Evolutionary conservation across 371 early-diverging fungal species (phyloP).

Genomic region (Rhizopus arrhizus): DNA sequence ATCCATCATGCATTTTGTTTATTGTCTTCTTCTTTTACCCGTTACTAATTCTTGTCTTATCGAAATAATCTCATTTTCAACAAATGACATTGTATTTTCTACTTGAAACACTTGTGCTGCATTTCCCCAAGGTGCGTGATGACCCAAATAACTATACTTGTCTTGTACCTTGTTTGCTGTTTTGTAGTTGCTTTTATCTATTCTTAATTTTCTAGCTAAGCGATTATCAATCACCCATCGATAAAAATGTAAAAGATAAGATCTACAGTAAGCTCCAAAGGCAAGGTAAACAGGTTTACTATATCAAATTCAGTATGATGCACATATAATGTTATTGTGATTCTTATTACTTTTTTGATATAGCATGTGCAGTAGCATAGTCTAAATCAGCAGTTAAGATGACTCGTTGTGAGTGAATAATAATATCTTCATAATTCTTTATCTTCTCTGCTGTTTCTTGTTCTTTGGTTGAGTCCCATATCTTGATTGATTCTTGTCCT

Average conservation of each 20-base stretch:
- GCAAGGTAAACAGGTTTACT: constrained; percentile 51
- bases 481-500: constrained; percentile 10
- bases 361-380: constrained; percentile 44
- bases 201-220: constrained; percentile 41
- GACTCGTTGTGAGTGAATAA: constrained; percentile 31
- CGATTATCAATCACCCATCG: constrained; percentile 42
- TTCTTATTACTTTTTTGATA: constrained; percentile 30
- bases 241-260: constrained; percentile 43
- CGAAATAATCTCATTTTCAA: constrained; percentile 31
- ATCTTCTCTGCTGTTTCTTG: constrained; percentile 20
- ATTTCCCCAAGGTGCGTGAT: constrained; percentile 39
- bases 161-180: constrained; percentile 19
- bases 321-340: not conserved
- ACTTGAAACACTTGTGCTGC: constrained; percentile 29
- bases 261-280: constrained; percentile 42
- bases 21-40: constrained; percentile 35
- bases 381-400: constrained; percentile 50
- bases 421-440: constrained; percentile 34
- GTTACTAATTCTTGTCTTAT: constrained; percentile 34
- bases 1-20: not conserved
- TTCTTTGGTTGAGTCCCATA: constrained; percentile 42
- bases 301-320: not conserved
- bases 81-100: constrained; percentile 30
- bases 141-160: constrained; percentile 46
- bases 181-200: constrained; percentile 27